Base-by-base conservation (phyloP, 768 basidiomycete species). In the Lyophyllum atratum region DNA sequence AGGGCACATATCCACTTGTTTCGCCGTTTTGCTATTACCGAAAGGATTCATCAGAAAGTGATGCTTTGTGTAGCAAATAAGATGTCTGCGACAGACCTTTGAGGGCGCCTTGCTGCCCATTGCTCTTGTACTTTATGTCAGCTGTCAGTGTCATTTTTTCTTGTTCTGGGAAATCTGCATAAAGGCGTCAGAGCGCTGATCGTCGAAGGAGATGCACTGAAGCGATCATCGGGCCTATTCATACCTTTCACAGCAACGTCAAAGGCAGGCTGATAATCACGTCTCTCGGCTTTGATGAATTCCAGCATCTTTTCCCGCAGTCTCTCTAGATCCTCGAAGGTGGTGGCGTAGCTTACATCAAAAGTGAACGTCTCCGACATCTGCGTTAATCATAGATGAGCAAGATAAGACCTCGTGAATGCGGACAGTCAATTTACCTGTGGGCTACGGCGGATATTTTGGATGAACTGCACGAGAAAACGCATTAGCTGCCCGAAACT, bases 1-100 rank as follows among this genome's bases (percentile, higher is more conserved):
- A 97, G 78, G 15, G 90, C 89, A 70, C 92, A 95, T 42, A 95
- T 82, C 93, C 93, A 95, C 72, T 93, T 95, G 77, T 95, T 95
- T 33, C 92, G 83, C 53, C 93, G 82, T 71, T 87, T 86, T 1
- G 87, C 87, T 86, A 66, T 26, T 39, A 48, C 51, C 43, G 34
- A 44, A 29, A n/a, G 57, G 52, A 56, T 59, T 58, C 9, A 10
- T 45, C 12, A 28, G n/a, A 46, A 19, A 64, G 53, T 33, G 56
- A 37, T 22, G 56, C 49, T 48, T 47, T 14, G 44, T 34, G 45
- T 47, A 55, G 47, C 21, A 31, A 11, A 11, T 21, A 42, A 17
- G 3, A 39, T 33, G 42, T 48, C 25, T n/a, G 21, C 15, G n/a
- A 60, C 65, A 21, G 63, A 86, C 86, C 77, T 79, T 85, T 90